Evolutionary conservation across 2,329 filamentous ascomycete genomes (phyloP).

Genomic region (Cladosporium cucumerinum): DNA sequence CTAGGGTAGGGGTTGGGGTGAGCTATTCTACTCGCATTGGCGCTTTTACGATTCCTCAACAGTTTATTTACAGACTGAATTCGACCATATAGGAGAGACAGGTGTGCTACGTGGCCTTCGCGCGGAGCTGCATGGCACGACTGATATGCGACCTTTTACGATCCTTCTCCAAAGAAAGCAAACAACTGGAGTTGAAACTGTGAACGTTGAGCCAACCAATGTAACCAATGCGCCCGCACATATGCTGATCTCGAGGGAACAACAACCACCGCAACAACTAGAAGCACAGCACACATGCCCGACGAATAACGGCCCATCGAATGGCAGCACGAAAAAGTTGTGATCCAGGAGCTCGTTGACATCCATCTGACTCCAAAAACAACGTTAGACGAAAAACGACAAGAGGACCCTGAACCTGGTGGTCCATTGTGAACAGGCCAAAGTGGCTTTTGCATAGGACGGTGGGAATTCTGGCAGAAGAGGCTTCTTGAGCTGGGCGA

Average conservation of each 20-base stretch:
- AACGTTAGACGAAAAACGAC: background rate
- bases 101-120: too few species aligned
- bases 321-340: background rate
- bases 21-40: background rate
- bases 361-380: background rate
- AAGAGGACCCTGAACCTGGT: background rate
- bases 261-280: too few species aligned
- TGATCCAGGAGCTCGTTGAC: background rate
- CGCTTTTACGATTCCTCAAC: background rate
- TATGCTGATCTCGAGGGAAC: too few species aligned
- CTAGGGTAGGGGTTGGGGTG: background rate
- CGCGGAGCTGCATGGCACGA: too few species aligned
- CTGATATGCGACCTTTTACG: too few species aligned
- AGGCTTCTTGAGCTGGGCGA: background rate
- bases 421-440: background rate
- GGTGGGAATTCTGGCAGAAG: background rate
- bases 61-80: background rate
- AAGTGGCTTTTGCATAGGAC: background rate
- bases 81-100: background rate
- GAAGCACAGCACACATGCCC: background rate
- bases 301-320: background rate
- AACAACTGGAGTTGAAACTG: background rate
- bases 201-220: background rate
- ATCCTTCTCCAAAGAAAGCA: too few species aligned
- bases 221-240: too few species aligned